A percentile compares a stretch with the other conserved stretches of the same genome.
phyloP scores from a whole-genome alignment of 176 grass and related monocot genomes.

The Calamus simplicifolius region DNA sequence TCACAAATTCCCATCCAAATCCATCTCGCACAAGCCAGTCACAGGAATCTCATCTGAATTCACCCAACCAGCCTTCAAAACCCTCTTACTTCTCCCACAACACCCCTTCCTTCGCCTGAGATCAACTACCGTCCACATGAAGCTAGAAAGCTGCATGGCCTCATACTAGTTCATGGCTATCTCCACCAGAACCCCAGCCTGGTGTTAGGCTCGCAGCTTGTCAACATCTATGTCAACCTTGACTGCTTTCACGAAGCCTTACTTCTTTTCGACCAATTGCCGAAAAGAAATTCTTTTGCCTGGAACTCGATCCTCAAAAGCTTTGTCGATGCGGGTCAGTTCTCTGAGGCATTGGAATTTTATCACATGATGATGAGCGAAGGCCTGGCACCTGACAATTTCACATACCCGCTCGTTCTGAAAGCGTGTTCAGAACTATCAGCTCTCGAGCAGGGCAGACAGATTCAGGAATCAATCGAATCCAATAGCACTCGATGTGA shows the following conservation, averaged over 20 bases:
- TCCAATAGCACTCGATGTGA: neutral
- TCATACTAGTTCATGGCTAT: slow-evolving; percentile 25
- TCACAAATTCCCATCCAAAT: no score
- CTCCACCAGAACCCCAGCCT: neutral
- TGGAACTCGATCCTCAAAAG: slow-evolving; percentile 48
- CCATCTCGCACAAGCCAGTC: no score
- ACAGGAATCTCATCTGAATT: no score
- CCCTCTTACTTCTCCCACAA: slow-evolving; percentile 17
- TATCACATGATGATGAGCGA: slow-evolving; percentile 24
- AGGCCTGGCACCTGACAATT: slow-evolving; percentile 13
- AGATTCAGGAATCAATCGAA: slow-evolving; percentile 14
- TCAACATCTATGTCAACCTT: slow-evolving; percentile 22
- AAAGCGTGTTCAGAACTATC: slow-evolving; percentile 38
- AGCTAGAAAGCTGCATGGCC: slow-evolving; percentile 20
- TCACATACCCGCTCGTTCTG: slow-evolving; percentile 46
- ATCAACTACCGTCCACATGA: slow-evolving; percentile 7
- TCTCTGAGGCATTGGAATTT: slow-evolving; percentile 24
- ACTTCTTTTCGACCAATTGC: slow-evolving; percentile 33
- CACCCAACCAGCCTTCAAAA: neutral
- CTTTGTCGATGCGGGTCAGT: slow-evolving; percentile 20
- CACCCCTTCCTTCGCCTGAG: slow-evolving; percentile 32
- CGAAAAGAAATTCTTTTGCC: slow-evolving; percentile 38
- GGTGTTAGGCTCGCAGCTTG: slow-evolving; percentile 35
- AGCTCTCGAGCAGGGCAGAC: slow-evolving; percentile 28
- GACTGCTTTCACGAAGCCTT: slow-evolving; percentile 15